Base-by-base conservation (phyloP, 352 stramenopile species). In the Globisporangium uncinulatum region DNA sequence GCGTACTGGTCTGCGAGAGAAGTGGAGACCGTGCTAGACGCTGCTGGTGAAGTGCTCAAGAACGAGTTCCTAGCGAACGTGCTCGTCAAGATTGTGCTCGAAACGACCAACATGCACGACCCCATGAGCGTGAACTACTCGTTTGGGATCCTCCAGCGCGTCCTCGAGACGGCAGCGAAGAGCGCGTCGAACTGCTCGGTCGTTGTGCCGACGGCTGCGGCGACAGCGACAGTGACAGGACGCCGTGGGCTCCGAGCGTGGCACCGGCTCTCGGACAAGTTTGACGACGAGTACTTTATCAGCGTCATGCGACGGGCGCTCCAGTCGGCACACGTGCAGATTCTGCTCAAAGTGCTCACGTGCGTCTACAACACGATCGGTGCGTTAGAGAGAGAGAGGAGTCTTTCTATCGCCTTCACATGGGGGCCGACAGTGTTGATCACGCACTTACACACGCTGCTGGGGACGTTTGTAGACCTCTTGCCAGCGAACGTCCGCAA, bases 301-400 rank as follows among this genome's bases (percentile, higher is more conserved):
- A 59, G 46, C 31, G 81, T 74, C 24, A 80, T 94, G 70, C 79
- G 79, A n/a, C 82, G 62, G 32, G 82, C 84, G 5, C 62, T 94
- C 10, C 66, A 86, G 46, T 92, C 84, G 13, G 74, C 71, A 0
- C 84, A 94, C 45, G 83, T 92, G 8, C 82, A 94, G 71, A 92
- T 84, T 24, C 62, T 94, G 50, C 75, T 94, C 49, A 94, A 94
- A 66, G 73, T 90, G 49, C 74, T 94, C 19, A 92, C 84, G 19
- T 94, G 85, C 56, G 70, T 94, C 19, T 94, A 94, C 63, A 92
- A 83, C 50, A 89, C 77, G 43, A 77, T 90, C 21, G 84, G 81
- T 93, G 70, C 50, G 71, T 49, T 31, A 39, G 31, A 44, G 34
- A 17, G 21, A 5, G 32, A 10, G 19, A 49, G 31, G 4, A 21